Percentiles rank a stretch among this genome's conserved stretches.
Conservation (phyloP, 2,329 filamentous ascomycete species). For the Aspergillus pseudoglaucus region DNA sequence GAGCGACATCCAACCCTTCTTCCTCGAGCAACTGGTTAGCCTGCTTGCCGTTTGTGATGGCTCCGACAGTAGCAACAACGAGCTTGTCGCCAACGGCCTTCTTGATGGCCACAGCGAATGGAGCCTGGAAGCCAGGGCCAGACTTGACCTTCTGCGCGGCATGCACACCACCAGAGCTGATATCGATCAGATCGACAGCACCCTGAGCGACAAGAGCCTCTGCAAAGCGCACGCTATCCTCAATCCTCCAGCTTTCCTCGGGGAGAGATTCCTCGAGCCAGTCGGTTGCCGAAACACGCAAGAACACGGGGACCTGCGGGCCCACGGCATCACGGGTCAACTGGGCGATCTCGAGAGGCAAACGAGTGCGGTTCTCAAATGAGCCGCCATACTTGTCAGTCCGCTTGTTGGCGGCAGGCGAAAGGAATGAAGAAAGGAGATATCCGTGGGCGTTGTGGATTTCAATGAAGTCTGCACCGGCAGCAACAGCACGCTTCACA, state of each 20-base stretch:
- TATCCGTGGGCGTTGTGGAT: constrained; percentile 78
- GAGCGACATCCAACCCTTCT: constrained; percentile 57
- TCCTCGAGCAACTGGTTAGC: constrained; percentile 56
- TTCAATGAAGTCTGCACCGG: constrained; percentile 72
- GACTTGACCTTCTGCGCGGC: constrained; percentile 36
- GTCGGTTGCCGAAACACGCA: constrained; percentile 66
- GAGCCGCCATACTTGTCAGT: constrained; percentile 51
- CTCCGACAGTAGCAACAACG: constrained; percentile 67
- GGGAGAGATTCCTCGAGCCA: constrained; percentile 60
- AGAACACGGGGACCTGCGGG: constrained; percentile 61
- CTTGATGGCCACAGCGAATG: constrained; percentile 66
- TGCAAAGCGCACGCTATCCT: constrained; percentile 60
- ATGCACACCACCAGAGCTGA: constrained; percentile 70
- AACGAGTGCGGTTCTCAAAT: constrained; percentile 58
- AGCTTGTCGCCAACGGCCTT: constrained; percentile 64
- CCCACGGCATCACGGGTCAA: constrained; percentile 58
- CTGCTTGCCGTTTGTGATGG: constrained; percentile 62
- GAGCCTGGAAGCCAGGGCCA: constrained; percentile 65
- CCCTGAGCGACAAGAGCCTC: constrained; percentile 62
- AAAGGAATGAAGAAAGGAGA: constrained; percentile 63
- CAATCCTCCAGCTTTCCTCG: constrained; percentile 59
- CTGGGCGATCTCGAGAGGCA: constrained; percentile 62
- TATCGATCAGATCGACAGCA: constrained; percentile 70
- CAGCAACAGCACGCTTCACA: constrained; percentile 55
- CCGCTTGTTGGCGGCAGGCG: constrained; percentile 62